Percentiles rank a stretch among this genome's conserved stretches.
Evolutionary conservation across 495 filamentous ascomycete genomes (phyloP).

Genomic region (Articulospora tetracladia): DNA sequence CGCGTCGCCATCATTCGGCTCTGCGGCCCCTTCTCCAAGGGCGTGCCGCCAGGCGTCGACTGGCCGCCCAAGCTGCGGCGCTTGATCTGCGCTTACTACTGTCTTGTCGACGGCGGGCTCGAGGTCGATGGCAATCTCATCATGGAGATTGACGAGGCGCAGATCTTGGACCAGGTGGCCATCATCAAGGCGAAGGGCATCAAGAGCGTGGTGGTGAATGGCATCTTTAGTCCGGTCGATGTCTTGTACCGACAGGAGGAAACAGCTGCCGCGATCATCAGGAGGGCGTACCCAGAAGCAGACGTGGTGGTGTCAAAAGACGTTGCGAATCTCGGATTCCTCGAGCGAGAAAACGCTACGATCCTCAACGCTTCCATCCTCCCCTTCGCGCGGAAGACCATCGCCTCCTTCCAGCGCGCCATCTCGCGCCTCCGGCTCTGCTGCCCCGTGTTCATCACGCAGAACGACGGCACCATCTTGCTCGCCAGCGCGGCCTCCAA

Average conservation of each 20-base stretch:
- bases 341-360: constrained; percentile 47
- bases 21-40: constrained; percentile 34
- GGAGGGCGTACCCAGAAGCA: constrained; percentile 3
- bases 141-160: constrained; percentile 21
- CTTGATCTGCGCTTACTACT: constrained; percentile 29
- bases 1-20: constrained; percentile 45
- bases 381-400: constrained; percentile 37
- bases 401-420: constrained; percentile 36
- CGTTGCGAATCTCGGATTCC: constrained; percentile 43
- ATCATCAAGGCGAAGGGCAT: constrained; percentile 30
- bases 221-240: constrained; percentile 33
- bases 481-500: constrained; percentile 34
- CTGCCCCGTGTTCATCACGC: constrained; percentile 46
- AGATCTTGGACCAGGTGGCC: constrained; percentile 25
- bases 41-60: constrained; percentile 41
- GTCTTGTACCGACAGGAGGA: constrained; percentile 26
- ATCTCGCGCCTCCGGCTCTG: constrained; percentile 36
- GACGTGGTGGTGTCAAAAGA: constrained; percentile 34
- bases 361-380: constrained; percentile 49
- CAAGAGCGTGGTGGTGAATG: constrained; percentile 29
- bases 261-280: constrained; percentile 7
- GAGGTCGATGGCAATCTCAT: constrained; percentile 36
- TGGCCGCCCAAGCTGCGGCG: constrained; percentile 31
- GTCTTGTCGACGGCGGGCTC: constrained; percentile 34
- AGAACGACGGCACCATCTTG: constrained; percentile 48